These are phyloP conservation scores for Rhodotorula sp. DNA, from an alignment of 1,284 basidiomycete genomes.

Conservation along the genomic window DNA sequence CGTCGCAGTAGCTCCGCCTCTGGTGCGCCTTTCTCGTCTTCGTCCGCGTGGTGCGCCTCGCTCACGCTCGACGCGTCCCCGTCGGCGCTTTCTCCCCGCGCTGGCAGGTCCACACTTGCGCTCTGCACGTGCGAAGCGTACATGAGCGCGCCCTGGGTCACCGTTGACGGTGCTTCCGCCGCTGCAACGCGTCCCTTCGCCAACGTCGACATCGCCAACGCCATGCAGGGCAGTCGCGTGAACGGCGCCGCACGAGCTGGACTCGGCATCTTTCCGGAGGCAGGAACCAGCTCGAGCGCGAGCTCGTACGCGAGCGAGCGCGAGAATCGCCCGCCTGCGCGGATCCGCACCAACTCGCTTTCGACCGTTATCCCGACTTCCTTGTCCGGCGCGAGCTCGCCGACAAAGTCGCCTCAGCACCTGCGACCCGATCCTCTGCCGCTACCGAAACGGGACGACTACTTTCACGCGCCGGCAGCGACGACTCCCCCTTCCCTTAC, in stretches of 20 bases:
- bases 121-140: background rate
- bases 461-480: conserved; percentile 1
- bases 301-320: background rate
- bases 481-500: background rate
- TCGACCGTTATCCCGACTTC: background rate
- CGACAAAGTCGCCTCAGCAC: background rate
- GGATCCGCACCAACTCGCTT: background rate
- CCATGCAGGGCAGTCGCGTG: background rate
- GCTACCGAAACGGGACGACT: no score
- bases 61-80: no score
- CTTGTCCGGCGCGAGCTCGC: background rate
- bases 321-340: background rate
- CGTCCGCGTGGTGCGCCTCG: no score
- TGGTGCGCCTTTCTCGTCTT: no score
- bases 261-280: background rate
- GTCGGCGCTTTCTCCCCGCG: background rate
- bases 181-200: no score
- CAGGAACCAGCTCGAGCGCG: background rate
- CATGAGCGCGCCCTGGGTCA: background rate
- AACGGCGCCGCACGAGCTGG: background rate
- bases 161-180: no score
- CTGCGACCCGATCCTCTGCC: background rate
- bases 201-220: background rate
- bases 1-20: no score
- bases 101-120: background rate